A percentile compares a stretch with the other conserved stretches of the same genome.
Conservation (phyloP, 2,329 filamentous ascomycete genomes). For the Trichophyton benhamiae region DNA sequence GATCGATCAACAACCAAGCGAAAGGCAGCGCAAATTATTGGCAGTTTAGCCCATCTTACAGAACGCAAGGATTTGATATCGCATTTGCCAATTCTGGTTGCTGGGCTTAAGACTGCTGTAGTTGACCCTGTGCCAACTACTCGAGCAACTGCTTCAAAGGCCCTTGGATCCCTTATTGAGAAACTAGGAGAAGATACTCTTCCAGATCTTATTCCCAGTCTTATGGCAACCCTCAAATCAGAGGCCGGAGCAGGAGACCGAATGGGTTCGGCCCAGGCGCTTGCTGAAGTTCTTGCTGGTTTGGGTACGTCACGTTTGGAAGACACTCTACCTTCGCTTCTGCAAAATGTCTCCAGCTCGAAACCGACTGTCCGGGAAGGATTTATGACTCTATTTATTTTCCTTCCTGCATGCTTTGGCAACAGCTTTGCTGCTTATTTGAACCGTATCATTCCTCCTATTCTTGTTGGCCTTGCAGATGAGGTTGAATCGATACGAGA, state of each 20-base stretch:
- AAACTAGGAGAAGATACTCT: slow-evolving; percentile 95
- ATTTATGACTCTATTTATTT: slow-evolving; percentile 99
- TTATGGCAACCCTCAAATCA: slow-evolving; percentile 96
- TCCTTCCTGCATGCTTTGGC: slow-evolving; percentile 95
- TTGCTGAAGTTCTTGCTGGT: slow-evolving; percentile 90
- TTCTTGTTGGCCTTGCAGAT: slow-evolving; percentile 85
- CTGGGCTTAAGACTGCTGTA: slow-evolving; percentile 74
- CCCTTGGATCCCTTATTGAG: slow-evolving; percentile 89
- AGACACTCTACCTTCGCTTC: slow-evolving; percentile 87
- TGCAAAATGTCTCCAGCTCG: slow-evolving; percentile 87
- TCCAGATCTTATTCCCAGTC: slow-evolving; percentile 89
- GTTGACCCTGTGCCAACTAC: slow-evolving; percentile 96
- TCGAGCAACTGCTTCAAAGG: slow-evolving; percentile 88
- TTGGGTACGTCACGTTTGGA: slow-evolving; percentile 84
- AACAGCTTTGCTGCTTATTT: slow-evolving; percentile 97
- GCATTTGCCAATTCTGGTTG: slow-evolving; percentile 83
- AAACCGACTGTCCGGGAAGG: slow-evolving; percentile 88
- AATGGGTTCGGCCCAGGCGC: slow-evolving; percentile 87
- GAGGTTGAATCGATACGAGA: slow-evolving; percentile 94
- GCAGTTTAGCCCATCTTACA: slow-evolving; percentile 89
- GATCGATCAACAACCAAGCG: slow-evolving; percentile 91
- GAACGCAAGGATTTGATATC: slow-evolving; percentile 87
- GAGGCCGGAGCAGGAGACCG: slow-evolving; percentile 94
- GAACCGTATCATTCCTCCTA: slow-evolving; percentile 87
- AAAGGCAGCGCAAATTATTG: slow-evolving; percentile 94